Percentiles rank a stretch among this genome's conserved stretches.
phyloP scores from a whole-genome alignment of 208 protist genomes.

The Herpetomonas tarakana region DNA sequence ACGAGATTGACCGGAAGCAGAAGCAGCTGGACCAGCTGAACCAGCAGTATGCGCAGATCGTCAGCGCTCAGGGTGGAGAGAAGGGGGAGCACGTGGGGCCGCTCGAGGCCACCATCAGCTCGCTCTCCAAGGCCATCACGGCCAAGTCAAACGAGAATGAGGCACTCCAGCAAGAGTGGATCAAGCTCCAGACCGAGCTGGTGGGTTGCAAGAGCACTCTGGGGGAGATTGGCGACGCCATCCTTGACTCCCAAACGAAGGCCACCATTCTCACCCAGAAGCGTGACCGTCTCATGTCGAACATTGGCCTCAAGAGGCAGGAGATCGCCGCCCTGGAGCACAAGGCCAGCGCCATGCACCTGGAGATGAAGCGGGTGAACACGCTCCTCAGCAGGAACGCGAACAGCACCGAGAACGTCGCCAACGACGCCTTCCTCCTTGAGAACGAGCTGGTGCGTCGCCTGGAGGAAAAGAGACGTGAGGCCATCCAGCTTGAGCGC shows the following conservation, averaged over 20 bases:
- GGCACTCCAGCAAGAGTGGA: constrained; percentile 94
- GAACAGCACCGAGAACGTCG: constrained; percentile 59
- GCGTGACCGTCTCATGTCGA: constrained; percentile 75
- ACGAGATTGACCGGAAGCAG: constrained; percentile 97
- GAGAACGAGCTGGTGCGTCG: constrained; percentile 90
- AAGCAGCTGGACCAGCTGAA: constrained; percentile 95
- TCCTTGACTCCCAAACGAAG: constrained; percentile 85
- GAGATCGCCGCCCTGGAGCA: constrained; percentile 73
- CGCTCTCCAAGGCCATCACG: constrained; percentile 91
- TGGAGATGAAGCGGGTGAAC: constrained; percentile 94
- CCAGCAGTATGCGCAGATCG: constrained; percentile 90
- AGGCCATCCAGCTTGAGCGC: constrained; percentile 85
- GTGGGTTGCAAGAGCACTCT: constrained; percentile 91
- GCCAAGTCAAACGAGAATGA: constrained; percentile 89
- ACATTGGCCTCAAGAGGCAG: constrained; percentile 72
- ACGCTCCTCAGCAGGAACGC: constrained; percentile 84
- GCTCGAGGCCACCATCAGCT: constrained; percentile 95
- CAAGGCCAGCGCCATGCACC: constrained; percentile 87
- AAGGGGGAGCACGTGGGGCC: constrained; percentile 90
- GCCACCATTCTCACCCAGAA: constrained; percentile 91
- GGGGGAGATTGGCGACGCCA: constrained; percentile 82
- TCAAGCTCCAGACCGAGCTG: constrained; percentile 93
- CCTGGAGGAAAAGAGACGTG: constrained; percentile 89
- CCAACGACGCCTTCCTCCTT: constrained; percentile 90
- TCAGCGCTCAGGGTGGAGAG: constrained; percentile 55